Conservation (phyloP, 1,284 basidiomycete species). For the Taiwanofungus camphoratus region DNA sequence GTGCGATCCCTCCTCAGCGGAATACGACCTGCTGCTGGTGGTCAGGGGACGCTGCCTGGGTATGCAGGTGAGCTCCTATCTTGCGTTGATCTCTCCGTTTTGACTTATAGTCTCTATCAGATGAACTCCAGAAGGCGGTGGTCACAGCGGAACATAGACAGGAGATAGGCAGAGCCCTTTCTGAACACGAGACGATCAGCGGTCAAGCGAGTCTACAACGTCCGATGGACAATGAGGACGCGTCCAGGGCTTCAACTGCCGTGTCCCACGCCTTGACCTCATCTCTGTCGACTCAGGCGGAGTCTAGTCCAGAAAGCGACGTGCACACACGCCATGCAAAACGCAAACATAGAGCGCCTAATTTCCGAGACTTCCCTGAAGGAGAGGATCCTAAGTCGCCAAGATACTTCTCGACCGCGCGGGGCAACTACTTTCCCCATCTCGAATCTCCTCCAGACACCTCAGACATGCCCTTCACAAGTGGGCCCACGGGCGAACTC, state of each 20-base stretch:
- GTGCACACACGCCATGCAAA: no score
- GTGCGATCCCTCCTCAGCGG: slow-evolving; percentile 28
- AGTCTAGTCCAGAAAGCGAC: not conserved
- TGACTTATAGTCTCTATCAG: slow-evolving; percentile 7
- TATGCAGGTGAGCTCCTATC: slow-evolving; percentile 9
- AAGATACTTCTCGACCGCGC: slow-evolving; percentile 18
- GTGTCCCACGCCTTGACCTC: not conserved
- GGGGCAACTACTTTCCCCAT: slow-evolving; percentile 3
- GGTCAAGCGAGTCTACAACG: not conserved
- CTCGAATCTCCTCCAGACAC: not conserved
- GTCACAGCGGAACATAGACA: not conserved
- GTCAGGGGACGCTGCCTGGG: not conserved
- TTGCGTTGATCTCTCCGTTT: slow-evolving; percentile 1
- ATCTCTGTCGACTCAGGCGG: not conserved
- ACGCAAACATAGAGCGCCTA: slow-evolving; percentile 17
- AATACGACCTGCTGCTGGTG: slow-evolving; percentile 21
- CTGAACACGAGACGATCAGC: slow-evolving; percentile 2
- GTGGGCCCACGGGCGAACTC: slow-evolving; percentile 19
- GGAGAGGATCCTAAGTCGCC: slow-evolving; percentile 20
- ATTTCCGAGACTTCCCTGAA: slow-evolving; percentile 25
- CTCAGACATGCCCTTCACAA: slow-evolving; percentile 11
- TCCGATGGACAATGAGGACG: not conserved
- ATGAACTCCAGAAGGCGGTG: slow-evolving; percentile 3
- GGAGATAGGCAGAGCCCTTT: not conserved
- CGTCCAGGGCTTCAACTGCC: not conserved